These are phyloP conservation scores for Caloboletus inedulis DNA, from an alignment of 1,284 basidiomycete species.

Conservation along the genomic window DNA sequence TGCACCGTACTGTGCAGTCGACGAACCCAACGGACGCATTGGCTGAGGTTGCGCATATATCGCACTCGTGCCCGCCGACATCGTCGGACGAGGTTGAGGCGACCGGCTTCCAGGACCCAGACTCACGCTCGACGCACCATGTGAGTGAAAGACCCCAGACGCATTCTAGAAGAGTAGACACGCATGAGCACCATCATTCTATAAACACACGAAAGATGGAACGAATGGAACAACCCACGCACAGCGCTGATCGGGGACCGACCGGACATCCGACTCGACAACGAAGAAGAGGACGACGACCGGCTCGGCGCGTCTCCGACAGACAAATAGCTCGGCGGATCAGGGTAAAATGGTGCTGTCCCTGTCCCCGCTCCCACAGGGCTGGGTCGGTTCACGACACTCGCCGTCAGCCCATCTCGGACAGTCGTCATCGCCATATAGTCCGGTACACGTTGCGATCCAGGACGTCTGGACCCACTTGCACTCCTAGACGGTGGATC, in stretches of 20 bases:
- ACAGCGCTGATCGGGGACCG: constrained; percentile 32
- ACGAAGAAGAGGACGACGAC: constrained; percentile 34
- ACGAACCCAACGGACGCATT: constrained; percentile 15
- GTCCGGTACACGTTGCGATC: constrained; percentile 29
- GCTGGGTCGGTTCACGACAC: constrained; percentile 16
- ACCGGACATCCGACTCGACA: constrained; percentile 34
- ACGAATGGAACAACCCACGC: constrained; percentile 2
- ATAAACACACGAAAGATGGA: constrained; percentile 2
- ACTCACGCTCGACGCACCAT: constrained; percentile 8
- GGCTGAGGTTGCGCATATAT: constrained; percentile 28
- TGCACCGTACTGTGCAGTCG: constrained; percentile 17
- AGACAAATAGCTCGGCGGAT: constrained; percentile 24
- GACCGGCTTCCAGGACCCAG: constrained; percentile 15
- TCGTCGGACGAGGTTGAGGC: constrained; percentile 19
- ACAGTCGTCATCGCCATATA: constrained; percentile 35
- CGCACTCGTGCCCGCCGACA: constrained; percentile 4
- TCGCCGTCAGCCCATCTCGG: constrained; percentile 28
- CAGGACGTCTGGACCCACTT: constrained; percentile 11
- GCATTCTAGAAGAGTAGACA: constrained; percentile 16
- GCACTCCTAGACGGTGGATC: constrained; percentile 12
- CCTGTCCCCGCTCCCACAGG: constrained; percentile 10
- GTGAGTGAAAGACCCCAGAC: constrained; percentile 22
- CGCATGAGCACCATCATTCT: constrained; percentile 7
- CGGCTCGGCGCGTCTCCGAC: constrained; percentile 29
- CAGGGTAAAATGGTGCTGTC: constrained; percentile 20